These are phyloP conservation scores for Trichocomaceae sp. DNA, from an alignment of 2,329 filamentous ascomycete species.

Conservation along the genomic window DNA sequence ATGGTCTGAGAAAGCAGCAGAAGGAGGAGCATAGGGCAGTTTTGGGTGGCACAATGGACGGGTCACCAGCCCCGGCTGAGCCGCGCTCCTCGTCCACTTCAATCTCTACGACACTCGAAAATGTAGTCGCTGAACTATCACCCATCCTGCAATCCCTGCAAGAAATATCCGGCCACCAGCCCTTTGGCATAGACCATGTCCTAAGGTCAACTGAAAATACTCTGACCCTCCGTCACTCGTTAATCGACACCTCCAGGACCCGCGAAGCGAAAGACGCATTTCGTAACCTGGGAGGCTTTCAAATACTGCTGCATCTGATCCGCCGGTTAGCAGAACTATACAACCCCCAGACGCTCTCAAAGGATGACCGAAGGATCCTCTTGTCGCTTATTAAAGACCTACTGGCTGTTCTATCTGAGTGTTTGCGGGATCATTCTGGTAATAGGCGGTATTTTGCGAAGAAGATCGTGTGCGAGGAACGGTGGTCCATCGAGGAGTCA, in stretches of 20 bases:
- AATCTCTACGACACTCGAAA: slow-evolving; percentile 4
- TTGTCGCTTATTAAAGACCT: slow-evolving; percentile 57
- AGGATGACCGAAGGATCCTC: slow-evolving; percentile 58
- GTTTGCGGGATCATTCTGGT: slow-evolving; percentile 70
- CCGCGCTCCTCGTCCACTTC: slow-evolving; percentile 8
- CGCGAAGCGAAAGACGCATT: slow-evolving; percentile 68
- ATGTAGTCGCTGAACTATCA: slow-evolving; percentile 8
- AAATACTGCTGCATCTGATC: slow-evolving; percentile 62
- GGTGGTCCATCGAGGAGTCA: slow-evolving; percentile 66
- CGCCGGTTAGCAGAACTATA: slow-evolving; percentile 69
- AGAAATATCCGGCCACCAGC: slow-evolving; percentile 24
- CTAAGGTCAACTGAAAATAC: slow-evolving; percentile 50
- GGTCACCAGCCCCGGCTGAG: slow-evolving; percentile 5
- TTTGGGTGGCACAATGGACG: slow-evolving; percentile 11
- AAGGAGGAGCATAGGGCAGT: slow-evolving; percentile 3
- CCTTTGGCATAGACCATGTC: slow-evolving; percentile 27
- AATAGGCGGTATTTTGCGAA: slow-evolving; percentile 83
- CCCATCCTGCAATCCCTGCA: slow-evolving; percentile 31
- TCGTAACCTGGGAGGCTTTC: slow-evolving; percentile 71
- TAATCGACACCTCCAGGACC: slow-evolving; percentile 48
- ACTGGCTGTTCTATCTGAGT: slow-evolving; percentile 61
- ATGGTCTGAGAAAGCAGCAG: neutral
- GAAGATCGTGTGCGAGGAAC: slow-evolving; percentile 68
- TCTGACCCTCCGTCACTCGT: slow-evolving; percentile 59
- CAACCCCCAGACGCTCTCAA: slow-evolving; percentile 53